Evolutionary conservation across 352 stramenopile species (phyloP), one percentile per base, ranked within the genome.

Genomic region (Phytopythium helicoides): DNA sequence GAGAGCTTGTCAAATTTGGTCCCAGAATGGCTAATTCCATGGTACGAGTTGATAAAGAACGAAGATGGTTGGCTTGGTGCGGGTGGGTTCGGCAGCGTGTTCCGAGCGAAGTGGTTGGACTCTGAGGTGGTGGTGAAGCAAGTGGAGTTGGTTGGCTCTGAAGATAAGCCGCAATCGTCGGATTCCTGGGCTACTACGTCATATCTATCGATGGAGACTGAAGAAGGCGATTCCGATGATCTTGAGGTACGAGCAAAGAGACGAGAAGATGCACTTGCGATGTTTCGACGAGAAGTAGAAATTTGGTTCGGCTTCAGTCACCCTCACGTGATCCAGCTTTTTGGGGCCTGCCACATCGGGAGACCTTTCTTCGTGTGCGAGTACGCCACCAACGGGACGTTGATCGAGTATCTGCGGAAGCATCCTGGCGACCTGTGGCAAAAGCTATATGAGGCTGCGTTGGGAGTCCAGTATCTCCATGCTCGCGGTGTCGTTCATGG

Each of bases 391-490:
- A 52, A 54, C 23, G 63, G 35, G 2, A 63, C 55, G 0, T 18
- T 68, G 21, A 55, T 47, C 12, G n/a, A 39, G 14, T 61, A 66
- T n/a, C 28, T 72, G 23, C 21, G 59, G 16, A 22, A 36, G 8
- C 59, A 68, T 39, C 58, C 64, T 21, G 36, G 39, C 18, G 49
- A 72, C 21, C 57, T 68, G 14, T 68, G 64, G 64, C 51, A 56
- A n/a, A 56, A 46, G 23, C 59, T 72, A n/a, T 9, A 58, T 6
- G 45, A 73, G 15, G 58, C 56, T 14, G 62, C 64, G 0, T 51
- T 75, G 12, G 68, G 68, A 0, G 39, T 78, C 1, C 58, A 66
- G 26, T 75, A 73, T 25, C 41, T 78, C 3, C 68, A 78, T 19
- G 41, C 55, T 11, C 54, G 54, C 18, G 44, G 39, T 0, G 64